Conservation (phyloP, 768 basidiomycete species). For the Grammothele lineata region DNA sequence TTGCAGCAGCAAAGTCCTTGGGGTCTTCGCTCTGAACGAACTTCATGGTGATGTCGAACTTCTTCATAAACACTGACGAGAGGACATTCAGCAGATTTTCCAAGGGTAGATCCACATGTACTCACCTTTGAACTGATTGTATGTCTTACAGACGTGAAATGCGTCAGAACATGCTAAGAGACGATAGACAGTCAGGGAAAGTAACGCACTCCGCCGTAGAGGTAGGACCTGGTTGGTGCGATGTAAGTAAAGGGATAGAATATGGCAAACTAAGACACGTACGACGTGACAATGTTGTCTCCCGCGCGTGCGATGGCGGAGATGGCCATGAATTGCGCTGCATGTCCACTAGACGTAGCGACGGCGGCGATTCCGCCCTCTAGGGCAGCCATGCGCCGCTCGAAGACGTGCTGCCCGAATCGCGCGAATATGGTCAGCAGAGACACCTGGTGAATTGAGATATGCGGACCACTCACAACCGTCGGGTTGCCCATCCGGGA, state of each 20-base stretch:
- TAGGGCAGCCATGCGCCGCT: constrained; percentile 71
- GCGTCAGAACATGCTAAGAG: background rate
- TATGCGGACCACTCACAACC: constrained; percentile 43
- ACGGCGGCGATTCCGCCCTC: constrained; percentile 78
- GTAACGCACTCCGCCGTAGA: constrained; percentile 67
- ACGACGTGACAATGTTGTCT: constrained; percentile 78
- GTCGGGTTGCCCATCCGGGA: constrained; percentile 69
- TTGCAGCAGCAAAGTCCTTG: constrained; percentile 57
- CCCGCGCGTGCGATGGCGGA: constrained; percentile 55
- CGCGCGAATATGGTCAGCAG: background rate
- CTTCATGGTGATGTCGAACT: constrained; percentile 61
- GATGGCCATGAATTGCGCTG: constrained; percentile 75
- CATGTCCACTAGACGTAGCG: constrained; percentile 69
- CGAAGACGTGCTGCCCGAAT: constrained; percentile 61
- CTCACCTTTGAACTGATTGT: constrained; percentile 69
- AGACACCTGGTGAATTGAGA: background rate
- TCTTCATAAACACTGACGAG: constrained; percentile 57
- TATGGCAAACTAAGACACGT: constrained; percentile 20
- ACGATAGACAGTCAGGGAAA: no score
- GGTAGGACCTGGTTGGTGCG: constrained; percentile 40
- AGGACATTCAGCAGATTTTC: background rate
- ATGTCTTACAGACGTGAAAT: constrained; percentile 36
- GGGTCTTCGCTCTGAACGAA: constrained; percentile 59
- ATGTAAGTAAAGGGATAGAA: background rate
- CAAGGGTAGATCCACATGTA: background rate